Percentiles rank a stretch among this genome's conserved stretches.
Evolutionary conservation across 2,329 filamentous ascomycete species (phyloP).

Genomic region (Clonostachys solani): DNA sequence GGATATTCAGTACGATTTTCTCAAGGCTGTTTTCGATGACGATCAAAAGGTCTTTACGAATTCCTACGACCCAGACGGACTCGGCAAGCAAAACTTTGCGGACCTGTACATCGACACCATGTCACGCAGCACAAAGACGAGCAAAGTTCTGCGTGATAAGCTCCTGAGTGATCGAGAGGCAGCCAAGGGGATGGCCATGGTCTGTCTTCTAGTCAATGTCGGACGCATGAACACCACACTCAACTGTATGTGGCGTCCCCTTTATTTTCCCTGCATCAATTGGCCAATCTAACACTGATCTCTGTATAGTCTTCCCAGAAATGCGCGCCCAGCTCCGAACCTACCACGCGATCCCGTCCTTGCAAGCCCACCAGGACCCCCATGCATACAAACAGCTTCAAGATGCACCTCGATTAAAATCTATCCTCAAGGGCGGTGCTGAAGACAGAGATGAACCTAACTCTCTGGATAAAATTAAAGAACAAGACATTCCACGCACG

Average conservation of each 20-base stretch:
- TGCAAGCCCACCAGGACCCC: constrained; percentile 91
- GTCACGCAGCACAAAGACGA: constrained; percentile 97
- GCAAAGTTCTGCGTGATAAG: constrained; percentile 97
- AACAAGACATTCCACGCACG: constrained; percentile 62
- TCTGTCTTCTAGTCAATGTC: constrained; percentile 94
- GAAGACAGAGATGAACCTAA: constrained; percentile 84
- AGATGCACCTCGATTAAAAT: constrained; percentile 92
- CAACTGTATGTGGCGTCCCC: constrained; percentile 64
- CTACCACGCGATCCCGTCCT: constrained; percentile 94
- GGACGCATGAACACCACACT: constrained; percentile 98
- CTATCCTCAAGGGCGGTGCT: constrained; percentile 92
- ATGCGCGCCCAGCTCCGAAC: constrained; percentile 97
- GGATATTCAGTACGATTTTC: constrained; percentile 86
- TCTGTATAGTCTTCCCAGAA: constrained; percentile 87
- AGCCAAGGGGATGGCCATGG: constrained; percentile 98
- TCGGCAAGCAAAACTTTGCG: constrained; percentile 75
- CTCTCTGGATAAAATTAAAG: constrained; percentile 78
- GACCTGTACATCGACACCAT: constrained; percentile 98
- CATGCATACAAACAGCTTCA: constrained; percentile 98
- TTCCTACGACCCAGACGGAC: constrained; percentile 64
- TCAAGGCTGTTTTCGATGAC: constrained; percentile 76
- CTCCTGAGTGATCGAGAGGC: constrained; percentile 86
- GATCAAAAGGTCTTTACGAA: constrained; percentile 79
- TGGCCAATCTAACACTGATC: background rate
- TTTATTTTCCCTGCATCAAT: background rate